phyloP scores from a whole-genome alignment of 768 basidiomycete species.

The Leccinum fibrillosum region DNA sequence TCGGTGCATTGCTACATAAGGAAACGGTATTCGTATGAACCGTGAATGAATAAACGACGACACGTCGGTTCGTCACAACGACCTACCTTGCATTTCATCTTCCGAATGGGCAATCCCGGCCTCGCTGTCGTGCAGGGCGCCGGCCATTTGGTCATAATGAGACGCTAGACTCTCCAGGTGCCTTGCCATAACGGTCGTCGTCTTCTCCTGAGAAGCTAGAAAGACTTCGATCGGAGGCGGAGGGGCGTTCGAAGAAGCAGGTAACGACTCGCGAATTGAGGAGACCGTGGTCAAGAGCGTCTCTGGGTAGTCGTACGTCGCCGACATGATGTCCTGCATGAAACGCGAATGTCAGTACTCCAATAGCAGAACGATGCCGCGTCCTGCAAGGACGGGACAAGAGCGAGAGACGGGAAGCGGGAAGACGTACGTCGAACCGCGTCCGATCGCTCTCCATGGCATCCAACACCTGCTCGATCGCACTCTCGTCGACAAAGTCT shows the following conservation, averaged over 20 bases:
- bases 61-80: background rate
- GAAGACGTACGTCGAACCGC: constrained; percentile 57
- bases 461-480: constrained; percentile 74
- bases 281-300: constrained; percentile 54
- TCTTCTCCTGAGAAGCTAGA: constrained; percentile 46
- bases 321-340: constrained; percentile 53
- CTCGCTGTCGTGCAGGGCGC: constrained; percentile 63
- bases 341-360: background rate
- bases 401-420: background rate
- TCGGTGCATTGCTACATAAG: constrained; percentile 64
- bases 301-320: constrained; percentile 67
- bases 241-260: constrained; percentile 28
- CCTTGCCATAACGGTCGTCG: constrained; percentile 64
- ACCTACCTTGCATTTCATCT: constrained; percentile 64
- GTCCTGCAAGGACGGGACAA: background rate
- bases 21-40: background rate
- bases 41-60: background rate
- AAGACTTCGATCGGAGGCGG: constrained; percentile 45
- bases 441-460: constrained; percentile 67
- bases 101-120: constrained; percentile 64
- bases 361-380: background rate
- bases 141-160: constrained; percentile 78
- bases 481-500: constrained; percentile 83
- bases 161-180: constrained; percentile 67
- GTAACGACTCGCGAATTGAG: constrained; percentile 53